A percentile compares a stretch with the other conserved stretches of the same genome.
These are phyloP conservation scores for Ceratobasidium theobromae DNA, from an alignment of 1,284 basidiomycete genomes.

Conservation along the genomic window DNA sequence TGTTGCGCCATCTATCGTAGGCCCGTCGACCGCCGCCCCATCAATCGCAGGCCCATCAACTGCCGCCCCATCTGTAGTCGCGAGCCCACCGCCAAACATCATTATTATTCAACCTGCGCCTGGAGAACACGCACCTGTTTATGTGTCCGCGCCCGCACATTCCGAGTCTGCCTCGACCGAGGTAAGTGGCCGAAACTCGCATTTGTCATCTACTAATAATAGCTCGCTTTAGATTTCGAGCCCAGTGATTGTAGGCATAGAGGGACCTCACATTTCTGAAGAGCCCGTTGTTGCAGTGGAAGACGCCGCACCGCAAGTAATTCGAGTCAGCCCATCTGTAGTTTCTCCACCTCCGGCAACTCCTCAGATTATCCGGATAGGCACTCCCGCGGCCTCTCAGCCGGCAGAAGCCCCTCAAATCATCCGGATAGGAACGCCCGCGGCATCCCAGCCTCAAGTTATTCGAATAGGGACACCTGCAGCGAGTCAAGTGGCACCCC, in stretches of 20 bases:
- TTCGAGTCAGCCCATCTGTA: conserved; percentile 9
- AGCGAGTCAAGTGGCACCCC: neutral
- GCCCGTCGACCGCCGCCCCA: neutral
- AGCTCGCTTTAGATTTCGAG: too few species aligned
- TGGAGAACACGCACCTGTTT: neutral
- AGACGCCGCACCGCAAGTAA: conserved; percentile 18
- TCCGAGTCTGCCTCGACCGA: too few species aligned
- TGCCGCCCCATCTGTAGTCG: neutral
- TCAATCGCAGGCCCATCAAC: neutral
- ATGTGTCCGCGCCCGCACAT: too few species aligned
- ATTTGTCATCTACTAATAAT: too few species aligned
- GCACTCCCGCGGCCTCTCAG: conserved; percentile 4
- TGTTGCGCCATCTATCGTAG: neutral
- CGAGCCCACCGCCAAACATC: neutral
- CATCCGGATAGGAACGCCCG: conserved; percentile 9
- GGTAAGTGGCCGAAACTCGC: too few species aligned
- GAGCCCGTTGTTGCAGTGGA: neutral
- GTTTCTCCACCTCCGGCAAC: neutral
- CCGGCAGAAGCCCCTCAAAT: neutral
- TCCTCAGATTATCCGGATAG: conserved; percentile 7
- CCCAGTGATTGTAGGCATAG: too few species aligned
- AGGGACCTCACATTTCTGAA: neutral
- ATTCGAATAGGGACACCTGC: conserved; percentile 19
- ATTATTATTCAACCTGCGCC: conserved; percentile 7
- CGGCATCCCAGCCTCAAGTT: conserved; percentile 1